phyloP scores from a whole-genome alignment of 371 early-diverging fungal species.

The Rhizopus arrhizus region DNA sequence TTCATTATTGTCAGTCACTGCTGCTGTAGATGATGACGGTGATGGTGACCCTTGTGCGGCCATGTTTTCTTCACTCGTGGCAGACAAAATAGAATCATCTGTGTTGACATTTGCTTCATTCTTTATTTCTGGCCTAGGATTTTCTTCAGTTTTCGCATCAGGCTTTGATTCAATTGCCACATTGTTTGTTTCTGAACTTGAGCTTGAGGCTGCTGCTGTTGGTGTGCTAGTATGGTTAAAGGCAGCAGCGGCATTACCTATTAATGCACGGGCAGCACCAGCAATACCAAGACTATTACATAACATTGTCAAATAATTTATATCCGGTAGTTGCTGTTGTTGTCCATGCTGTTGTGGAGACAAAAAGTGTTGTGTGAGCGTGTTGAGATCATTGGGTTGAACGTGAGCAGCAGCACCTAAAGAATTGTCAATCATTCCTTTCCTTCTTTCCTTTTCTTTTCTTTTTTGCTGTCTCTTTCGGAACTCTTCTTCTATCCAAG shows the following conservation, averaged over 20 bases:
- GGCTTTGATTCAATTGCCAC: conserved; percentile 9
- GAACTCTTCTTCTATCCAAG: conserved; percentile 71
- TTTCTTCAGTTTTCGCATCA: neutral
- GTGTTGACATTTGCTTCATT: conserved; percentile 1
- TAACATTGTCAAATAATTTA: conserved; percentile 48
- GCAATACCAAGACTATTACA: conserved; percentile 48
- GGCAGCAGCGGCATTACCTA: conserved; percentile 12
- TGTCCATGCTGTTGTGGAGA: conserved; percentile 18
- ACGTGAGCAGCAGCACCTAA: conserved; percentile 11
- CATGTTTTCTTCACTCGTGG: neutral
- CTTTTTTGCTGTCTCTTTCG: conserved; percentile 60
- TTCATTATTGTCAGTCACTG: conserved; percentile 1
- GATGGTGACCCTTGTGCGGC: neutral
- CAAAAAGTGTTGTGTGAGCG: conserved; percentile 8
- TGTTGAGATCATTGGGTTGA: neutral
- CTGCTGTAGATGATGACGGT: neutral
- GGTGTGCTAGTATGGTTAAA: conserved; percentile 6
- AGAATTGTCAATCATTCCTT: conserved; percentile 28
- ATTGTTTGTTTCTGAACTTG: neutral
- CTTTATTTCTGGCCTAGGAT: conserved; percentile 6
- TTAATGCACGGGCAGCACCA: conserved; percentile 29
- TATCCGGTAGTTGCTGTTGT: conserved; percentile 16
- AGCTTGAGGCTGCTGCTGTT: conserved; percentile 7
- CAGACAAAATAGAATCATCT: neutral
- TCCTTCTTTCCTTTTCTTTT: conserved; percentile 57